These are phyloP conservation scores for Syzygium aromaticum DNA, from an alignment of 345 rosid genomes.

Conservation along the genomic window DNA sequence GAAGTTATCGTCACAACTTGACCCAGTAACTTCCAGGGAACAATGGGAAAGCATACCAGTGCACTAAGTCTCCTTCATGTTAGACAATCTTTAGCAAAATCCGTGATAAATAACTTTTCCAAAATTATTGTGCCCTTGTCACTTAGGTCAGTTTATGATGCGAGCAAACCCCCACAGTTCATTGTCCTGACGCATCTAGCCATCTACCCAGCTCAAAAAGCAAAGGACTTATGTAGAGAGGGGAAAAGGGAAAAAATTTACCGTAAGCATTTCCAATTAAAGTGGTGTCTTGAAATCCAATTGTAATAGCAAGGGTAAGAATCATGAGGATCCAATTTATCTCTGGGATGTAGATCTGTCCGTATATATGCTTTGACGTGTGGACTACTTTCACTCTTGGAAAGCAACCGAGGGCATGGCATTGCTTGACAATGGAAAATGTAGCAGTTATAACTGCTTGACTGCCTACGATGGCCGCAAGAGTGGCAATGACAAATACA, in stretches of 20 bases:
- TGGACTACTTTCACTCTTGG: constrained; percentile 94
- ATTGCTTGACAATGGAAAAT: constrained; percentile 82
- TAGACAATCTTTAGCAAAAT: background rate
- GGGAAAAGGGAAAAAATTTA: constrained; percentile 15
- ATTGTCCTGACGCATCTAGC: background rate
- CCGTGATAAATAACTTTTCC: background rate
- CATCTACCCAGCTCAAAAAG: background rate
- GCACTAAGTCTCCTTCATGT: background rate
- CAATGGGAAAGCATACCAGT: background rate
- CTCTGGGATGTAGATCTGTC: constrained; percentile 94
- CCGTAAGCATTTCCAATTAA: constrained; percentile 93
- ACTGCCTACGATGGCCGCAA: constrained; percentile 88
- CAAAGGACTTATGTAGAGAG: background rate
- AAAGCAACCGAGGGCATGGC: constrained; percentile 93
- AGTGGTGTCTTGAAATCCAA: constrained; percentile 73
- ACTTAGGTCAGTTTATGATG: background rate
- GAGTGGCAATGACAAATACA: constrained; percentile 79
- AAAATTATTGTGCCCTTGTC: background rate
- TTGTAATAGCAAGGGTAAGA: constrained; percentile 69
- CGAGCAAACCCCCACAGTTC: background rate
- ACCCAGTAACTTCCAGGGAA: background rate
- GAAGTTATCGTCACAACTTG: background rate
- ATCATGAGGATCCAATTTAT: constrained; percentile 97
- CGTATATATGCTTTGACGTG: constrained; percentile 72
- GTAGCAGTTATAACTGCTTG: constrained; percentile 88